A percentile compares a stretch with the other conserved stretches of the same genome.
Conservation (phyloP, 768 basidiomycete species). For the Atractiella rhizophila region DNA sequence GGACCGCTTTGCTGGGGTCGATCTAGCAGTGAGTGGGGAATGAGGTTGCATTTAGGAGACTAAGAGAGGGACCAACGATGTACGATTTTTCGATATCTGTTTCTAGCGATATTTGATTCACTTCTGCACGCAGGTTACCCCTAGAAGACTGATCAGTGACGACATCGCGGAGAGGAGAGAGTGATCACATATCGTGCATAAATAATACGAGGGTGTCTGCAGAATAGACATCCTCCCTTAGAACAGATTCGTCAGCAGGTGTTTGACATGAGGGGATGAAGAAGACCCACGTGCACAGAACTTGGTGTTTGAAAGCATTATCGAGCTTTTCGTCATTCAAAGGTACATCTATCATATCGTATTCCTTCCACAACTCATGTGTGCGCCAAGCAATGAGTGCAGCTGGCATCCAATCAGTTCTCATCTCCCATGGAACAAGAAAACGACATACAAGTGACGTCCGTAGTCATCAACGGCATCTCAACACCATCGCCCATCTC, state of each 20-base stretch:
- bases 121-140: slow-evolving; percentile 62
- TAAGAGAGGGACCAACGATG: slow-evolving; percentile 29
- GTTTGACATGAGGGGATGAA: neutral
- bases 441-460: no score
- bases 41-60: neutral
- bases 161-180: neutral
- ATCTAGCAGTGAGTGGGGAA: slow-evolving; percentile 31
- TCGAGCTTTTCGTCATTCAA: slow-evolving; percentile 29
- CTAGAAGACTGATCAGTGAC: slow-evolving; percentile 23
- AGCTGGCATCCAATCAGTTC: slow-evolving; percentile 26
- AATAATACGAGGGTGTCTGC: slow-evolving; percentile 58
- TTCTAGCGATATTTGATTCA: slow-evolving; percentile 27
- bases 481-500: no score
- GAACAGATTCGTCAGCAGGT: neutral
- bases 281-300: slow-evolving; percentile 58
- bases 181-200: slow-evolving; percentile 88
- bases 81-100: slow-evolving; percentile 59
- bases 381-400: slow-evolving; percentile 74
- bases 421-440: no score
- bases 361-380: slow-evolving; percentile 46
- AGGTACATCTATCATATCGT: slow-evolving; percentile 32
- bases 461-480: no score
- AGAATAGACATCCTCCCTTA: slow-evolving; percentile 44
- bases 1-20: slow-evolving; percentile 53
- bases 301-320: slow-evolving; percentile 48